These are phyloP conservation scores for Fomitopsis betulina DNA, from an alignment of 1,284 basidiomycete species.

Conservation along the genomic window DNA sequence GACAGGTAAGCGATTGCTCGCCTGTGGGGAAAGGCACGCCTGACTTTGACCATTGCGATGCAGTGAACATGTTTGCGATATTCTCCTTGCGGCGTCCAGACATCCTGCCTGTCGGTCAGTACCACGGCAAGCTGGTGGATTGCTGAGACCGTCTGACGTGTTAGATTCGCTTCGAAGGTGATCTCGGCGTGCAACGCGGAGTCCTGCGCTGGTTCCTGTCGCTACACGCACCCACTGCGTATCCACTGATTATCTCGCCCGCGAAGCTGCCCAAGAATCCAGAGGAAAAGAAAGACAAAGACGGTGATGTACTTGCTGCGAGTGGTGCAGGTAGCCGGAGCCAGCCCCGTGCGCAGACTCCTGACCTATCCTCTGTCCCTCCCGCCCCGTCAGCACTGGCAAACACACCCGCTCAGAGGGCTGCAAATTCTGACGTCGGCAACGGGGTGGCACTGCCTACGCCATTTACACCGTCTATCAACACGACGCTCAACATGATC, in stretches of 20 bases:
- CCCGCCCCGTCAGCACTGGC: constrained; percentile 18
- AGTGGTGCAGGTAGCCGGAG: not conserved
- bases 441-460: constrained; percentile 38
- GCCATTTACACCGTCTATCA: constrained; percentile 64
- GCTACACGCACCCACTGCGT: constrained; percentile 46
- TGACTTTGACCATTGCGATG: not conserved
- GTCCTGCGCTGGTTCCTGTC: constrained; percentile 72
- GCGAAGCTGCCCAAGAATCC: constrained; percentile 42
- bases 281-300: constrained; percentile 23
- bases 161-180: constrained; percentile 42
- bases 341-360: constrained; percentile 9
- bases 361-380: constrained; percentile 20
- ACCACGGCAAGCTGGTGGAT: constrained; percentile 11
- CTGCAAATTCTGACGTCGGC: constrained; percentile 12
- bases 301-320: constrained; percentile 3
- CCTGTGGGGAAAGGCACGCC: not conserved
- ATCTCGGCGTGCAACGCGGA: constrained; percentile 80
- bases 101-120: constrained; percentile 72
- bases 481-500: constrained; percentile 40
- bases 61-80: constrained; percentile 87
- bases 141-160: not conserved
- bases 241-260: constrained; percentile 48
- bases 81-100: constrained; percentile 82
- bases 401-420: constrained; percentile 10
- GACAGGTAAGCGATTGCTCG: constrained; percentile 27